Evolutionary conservation across 805 yeast species (phyloP).

Genomic region (Sporopachydermia quercuum): DNA sequence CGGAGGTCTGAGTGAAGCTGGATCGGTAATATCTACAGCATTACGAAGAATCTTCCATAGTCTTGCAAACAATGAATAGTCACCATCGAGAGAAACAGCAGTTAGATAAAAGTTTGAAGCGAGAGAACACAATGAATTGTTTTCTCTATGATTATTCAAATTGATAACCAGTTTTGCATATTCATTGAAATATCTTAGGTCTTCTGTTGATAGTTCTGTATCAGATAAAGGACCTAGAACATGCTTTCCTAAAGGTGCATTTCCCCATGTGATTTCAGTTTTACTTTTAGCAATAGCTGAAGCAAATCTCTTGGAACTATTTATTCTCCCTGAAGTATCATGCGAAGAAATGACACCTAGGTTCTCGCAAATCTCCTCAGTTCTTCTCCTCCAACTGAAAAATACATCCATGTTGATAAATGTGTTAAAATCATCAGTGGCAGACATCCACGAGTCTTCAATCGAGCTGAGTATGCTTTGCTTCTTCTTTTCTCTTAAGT

Average conservation of each 20-base stretch:
- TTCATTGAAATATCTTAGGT: neutral
- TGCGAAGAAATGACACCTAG: constrained; percentile 36
- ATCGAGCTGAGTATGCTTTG: constrained; percentile 73
- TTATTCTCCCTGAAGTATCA: constrained; percentile 3
- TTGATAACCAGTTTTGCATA: neutral
- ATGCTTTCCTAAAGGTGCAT: constrained; percentile 17
- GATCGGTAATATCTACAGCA: neutral
- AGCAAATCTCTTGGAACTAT: constrained; percentile 6
- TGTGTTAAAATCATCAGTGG: constrained; percentile 71
- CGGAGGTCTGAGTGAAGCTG: neutral
- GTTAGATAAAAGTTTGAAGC: neutral
- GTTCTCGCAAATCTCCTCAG: constrained; percentile 56
- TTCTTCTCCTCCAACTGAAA: constrained; percentile 73
- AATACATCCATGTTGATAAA: constrained; percentile 59
- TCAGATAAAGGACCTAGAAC: constrained; percentile 20
- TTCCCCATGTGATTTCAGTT: constrained; percentile 16
- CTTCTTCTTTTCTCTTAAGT: constrained; percentile 51
- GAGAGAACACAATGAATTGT: neutral
- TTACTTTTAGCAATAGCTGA: constrained; percentile 8
- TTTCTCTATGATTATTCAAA: constrained; percentile 1
- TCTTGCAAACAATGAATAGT: neutral
- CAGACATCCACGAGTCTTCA: constrained; percentile 58
- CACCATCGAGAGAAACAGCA: constrained; percentile 1
- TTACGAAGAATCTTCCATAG: neutral
- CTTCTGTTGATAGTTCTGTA: neutral